Evolutionary conservation across 2,329 filamentous ascomycete species (phyloP).

Genomic region (Cephalotrichum gorgonifer): DNA sequence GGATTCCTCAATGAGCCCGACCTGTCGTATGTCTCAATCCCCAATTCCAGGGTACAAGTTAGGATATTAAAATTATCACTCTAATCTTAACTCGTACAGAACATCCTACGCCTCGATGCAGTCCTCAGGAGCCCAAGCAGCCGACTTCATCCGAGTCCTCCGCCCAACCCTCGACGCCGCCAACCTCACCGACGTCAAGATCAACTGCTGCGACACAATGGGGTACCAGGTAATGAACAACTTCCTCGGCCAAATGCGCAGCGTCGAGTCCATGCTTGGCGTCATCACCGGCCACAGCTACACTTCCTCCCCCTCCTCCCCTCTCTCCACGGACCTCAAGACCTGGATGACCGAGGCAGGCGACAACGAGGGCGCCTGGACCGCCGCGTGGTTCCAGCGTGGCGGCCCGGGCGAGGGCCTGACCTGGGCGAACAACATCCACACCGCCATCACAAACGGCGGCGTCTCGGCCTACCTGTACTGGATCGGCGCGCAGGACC

Average conservation of each 20-base stretch:
- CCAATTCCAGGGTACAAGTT: too few species aligned
- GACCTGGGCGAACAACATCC: constrained; percentile 45
- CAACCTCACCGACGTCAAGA: constrained; percentile 11
- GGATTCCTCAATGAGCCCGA: constrained; percentile 11
- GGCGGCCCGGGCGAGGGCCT: constrained; percentile 39
- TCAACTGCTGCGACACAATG: constrained; percentile 26
- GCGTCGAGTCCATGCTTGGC: constrained; percentile 21
- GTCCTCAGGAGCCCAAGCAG: constrained; percentile 4
- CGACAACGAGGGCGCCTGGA: constrained; percentile 1
- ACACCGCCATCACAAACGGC: constrained; percentile 35
- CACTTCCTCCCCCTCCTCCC: constrained; percentile 23
- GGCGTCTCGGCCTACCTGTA: constrained; percentile 42
- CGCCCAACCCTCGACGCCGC: constrained; percentile 1
- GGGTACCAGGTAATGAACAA: constrained; percentile 25
- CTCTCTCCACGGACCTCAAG: constrained; percentile 26
- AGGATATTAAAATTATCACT: neutral
- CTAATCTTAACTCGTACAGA: neutral
- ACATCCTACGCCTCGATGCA: constrained; percentile 6
- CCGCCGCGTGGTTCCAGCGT: constrained; percentile 32
- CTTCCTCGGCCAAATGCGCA: constrained; percentile 23
- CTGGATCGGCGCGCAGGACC: constrained; percentile 31
- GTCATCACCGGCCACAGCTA: constrained; percentile 29
- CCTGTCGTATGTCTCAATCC: constrained; percentile 2
- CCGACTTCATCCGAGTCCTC: constrained; percentile 9
- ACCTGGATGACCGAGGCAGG: constrained; percentile 39